phyloP scores from a whole-genome alignment of 495 filamentous ascomycete species.

The Penicillium malachiteum region DNA sequence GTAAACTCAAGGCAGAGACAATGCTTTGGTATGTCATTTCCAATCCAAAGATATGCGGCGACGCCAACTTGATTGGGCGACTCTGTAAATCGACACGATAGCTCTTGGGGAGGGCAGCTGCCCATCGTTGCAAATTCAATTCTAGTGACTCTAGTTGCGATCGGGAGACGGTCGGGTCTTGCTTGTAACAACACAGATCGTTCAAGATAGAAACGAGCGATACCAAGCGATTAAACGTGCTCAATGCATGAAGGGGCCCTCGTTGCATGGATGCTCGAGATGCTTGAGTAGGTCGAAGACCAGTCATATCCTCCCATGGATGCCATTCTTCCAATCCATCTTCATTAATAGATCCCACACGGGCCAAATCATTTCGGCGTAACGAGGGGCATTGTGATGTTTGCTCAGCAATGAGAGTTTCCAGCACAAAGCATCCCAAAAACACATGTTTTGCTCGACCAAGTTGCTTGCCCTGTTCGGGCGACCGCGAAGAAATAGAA shows the following conservation, averaged over 20 bases:
- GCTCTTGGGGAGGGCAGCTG: conserved; percentile 30
- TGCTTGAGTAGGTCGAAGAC: conserved; percentile 30
- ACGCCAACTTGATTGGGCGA: conserved; percentile 22
- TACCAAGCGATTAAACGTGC: conserved; percentile 58
- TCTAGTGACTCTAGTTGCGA: conserved; percentile 37
- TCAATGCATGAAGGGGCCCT: conserved; percentile 55
- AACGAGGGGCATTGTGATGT: conserved; percentile 53
- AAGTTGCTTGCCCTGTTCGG: conserved; percentile 21
- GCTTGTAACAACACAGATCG: conserved; percentile 34
- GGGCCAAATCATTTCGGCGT: conserved; percentile 43
- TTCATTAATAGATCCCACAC: conserved; percentile 50
- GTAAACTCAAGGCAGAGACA: conserved; percentile 26
- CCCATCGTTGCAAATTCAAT: conserved; percentile 39
- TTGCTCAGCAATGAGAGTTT: conserved; percentile 58
- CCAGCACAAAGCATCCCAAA: conserved; percentile 63
- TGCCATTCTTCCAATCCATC: conserved; percentile 72
- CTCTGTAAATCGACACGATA: conserved; percentile 37
- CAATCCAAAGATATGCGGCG: conserved; percentile 41
- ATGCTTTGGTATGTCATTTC: conserved; percentile 43
- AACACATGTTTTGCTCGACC: conserved; percentile 51
- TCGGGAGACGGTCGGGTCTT: conserved; percentile 24
- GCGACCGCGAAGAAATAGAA: conserved; percentile 5
- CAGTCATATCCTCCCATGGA: conserved; percentile 56
- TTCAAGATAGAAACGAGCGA: conserved; percentile 47
- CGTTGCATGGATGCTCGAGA: conserved; percentile 40